These are phyloP conservation scores for Botryobasidium botryosum DNA, from an alignment of 768 basidiomycete genomes.

Conservation along the genomic window DNA sequence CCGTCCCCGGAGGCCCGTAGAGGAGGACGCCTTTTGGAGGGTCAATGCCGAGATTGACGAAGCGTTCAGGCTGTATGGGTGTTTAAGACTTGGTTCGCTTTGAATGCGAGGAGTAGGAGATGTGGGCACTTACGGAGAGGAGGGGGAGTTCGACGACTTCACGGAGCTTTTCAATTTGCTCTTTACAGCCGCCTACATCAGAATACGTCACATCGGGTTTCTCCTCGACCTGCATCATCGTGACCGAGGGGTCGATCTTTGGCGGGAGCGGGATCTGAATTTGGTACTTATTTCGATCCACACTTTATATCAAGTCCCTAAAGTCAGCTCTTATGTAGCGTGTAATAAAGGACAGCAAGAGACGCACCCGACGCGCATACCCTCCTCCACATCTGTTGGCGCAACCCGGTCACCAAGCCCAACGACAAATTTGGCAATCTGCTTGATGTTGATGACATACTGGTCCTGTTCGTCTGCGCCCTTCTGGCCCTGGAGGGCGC, in stretches of 20 bases:
- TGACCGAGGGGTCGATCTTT: conserved; percentile 97
- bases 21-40: conserved; percentile 96
- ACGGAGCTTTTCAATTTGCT: conserved; percentile 96
- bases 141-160: conserved; percentile 97
- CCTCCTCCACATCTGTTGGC: conserved; percentile 97
- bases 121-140: conserved; percentile 49
- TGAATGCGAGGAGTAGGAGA: not conserved
- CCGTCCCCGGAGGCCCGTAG: conserved; percentile 93
- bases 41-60: conserved; percentile 95
- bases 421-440: conserved; percentile 98
- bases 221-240: conserved; percentile 99
- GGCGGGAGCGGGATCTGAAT: conserved; percentile 97
- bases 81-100: too few relatives aligned
- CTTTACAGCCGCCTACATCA: conserved; percentile 96
- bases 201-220: conserved; percentile 97
- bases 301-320: conserved; percentile 30
- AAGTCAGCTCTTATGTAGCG: not conserved
- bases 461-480: conserved; percentile 98
- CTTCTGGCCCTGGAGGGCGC: conserved; percentile 72
- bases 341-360: not conserved
- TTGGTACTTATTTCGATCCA: conserved; percentile 93
- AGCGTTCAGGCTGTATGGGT: conserved; percentile 86
- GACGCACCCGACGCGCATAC: conserved; percentile 97
- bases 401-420: conserved; percentile 93
- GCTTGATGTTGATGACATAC: conserved; percentile 99